Evolutionary conservation across 345 rosid genomes (phyloP).

Genomic region (Lepidium aucheri): DNA sequence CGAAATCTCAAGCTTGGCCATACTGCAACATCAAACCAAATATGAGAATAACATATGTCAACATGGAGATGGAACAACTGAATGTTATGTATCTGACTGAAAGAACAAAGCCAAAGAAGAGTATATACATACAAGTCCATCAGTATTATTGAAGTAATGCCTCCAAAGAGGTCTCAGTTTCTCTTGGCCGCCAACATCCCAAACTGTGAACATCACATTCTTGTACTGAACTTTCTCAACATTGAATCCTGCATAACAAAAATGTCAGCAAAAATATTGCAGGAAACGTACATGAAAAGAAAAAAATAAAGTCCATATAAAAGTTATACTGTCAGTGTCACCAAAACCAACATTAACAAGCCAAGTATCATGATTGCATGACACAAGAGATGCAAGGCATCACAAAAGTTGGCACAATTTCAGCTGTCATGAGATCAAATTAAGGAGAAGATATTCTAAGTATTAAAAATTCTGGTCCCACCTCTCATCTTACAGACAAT

Average conservation of each 20-base stretch:
- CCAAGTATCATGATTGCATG: not conserved
- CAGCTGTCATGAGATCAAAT: not conserved
- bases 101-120: not conserved
- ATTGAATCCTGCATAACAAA: slow-evolving; percentile 62
- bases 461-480: not conserved
- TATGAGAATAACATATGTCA: not conserved
- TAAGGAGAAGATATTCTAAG: not conserved
- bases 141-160: slow-evolving; percentile 97
- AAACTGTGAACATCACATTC: slow-evolving; percentile 96
- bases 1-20: not conserved
- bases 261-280: not conserved
- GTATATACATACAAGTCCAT: slow-evolving; percentile 68
- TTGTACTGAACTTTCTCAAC: slow-evolving; percentile 99
- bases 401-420: not conserved
- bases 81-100: too few relatives aligned
- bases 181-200: slow-evolving; percentile 99
- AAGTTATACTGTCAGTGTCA: not conserved
- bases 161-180: slow-evolving; percentile 98
- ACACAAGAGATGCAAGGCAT: not conserved
- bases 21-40: not conserved
- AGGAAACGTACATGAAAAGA: not conserved
- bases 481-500: not conserved
- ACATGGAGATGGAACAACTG: not conserved
- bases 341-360: not conserved
- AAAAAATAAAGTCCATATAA: not conserved